Conservation (phyloP, 129 eudicot genomes). For the Ambrosia trifida region DNA sequence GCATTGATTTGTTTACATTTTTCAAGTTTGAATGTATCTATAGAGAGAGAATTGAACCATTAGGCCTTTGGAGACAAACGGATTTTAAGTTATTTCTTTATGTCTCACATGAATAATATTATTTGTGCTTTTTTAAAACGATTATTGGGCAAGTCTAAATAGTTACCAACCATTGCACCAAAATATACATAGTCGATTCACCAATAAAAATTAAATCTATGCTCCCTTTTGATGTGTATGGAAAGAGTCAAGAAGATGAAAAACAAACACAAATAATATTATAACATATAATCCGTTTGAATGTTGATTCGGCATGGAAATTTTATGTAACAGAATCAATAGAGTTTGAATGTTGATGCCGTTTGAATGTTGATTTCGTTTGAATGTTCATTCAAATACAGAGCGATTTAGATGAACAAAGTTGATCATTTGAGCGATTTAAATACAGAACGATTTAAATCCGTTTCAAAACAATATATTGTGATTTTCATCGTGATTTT, state of each 20-base stretch:
- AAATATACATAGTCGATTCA: background rate
- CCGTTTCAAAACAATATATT: no score
- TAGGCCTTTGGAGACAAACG: background rate
- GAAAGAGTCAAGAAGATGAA: slow-evolving; percentile 13
- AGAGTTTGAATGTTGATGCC: no score
- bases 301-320: no score
- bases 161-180: slow-evolving; percentile 12
- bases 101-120: slow-evolving; percentile 27
- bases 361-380: no score
- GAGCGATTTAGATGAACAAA: no score
- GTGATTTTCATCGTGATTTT: no score
- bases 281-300: no score
- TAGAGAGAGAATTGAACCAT: slow-evolving; percentile 17
- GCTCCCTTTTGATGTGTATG: slow-evolving; percentile 28
- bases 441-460: no score
- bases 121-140: slow-evolving; percentile 21
- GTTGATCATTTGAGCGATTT: no score
- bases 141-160: slow-evolving; percentile 24
- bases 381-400: no score
- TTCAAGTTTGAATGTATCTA: slow-evolving; percentile 26
- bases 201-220: background rate
- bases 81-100: slow-evolving; percentile 13
- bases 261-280: background rate
- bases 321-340: no score
- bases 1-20: background rate